Conservation (phyloP, 305 asterid genomes). For the Solanum hybrid region DNA sequence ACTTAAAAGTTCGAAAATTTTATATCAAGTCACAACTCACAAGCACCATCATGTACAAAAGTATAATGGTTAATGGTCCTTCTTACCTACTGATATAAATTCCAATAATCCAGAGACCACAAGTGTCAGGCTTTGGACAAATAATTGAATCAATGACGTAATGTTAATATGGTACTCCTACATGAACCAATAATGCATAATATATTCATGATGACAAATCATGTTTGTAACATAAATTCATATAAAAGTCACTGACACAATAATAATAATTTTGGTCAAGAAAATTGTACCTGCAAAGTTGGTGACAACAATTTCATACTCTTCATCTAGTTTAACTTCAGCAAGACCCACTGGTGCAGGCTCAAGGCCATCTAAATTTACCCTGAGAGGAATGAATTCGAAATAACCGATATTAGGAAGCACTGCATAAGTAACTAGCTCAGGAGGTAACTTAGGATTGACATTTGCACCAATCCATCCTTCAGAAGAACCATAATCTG, state of each 20-base stretch:
- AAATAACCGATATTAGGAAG: constrained; percentile 83
- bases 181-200: background rate
- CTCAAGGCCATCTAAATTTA: constrained; percentile 20
- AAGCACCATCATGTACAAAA: background rate
- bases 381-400: constrained; percentile 67
- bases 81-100: background rate
- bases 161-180: background rate
- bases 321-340: constrained; percentile 67
- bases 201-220: background rate
- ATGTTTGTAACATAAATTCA: background rate
- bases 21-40: background rate
- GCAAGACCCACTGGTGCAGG: constrained; percentile 58
- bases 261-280: background rate
- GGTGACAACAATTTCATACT: constrained; percentile 82
- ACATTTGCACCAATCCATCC: constrained; percentile 95
- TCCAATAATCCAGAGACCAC: background rate
- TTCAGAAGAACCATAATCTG: constrained; percentile 93
- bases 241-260: background rate
- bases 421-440: constrained; percentile 56
- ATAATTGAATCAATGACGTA: background rate
- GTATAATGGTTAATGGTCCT: background rate
- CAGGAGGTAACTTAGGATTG: constrained; percentile 69
- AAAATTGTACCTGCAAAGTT: constrained; percentile 54
- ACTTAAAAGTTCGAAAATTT: background rate
- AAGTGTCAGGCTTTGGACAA: background rate